Conservation (phyloP, 805 yeast genomes). For the Candida xiaguanensis region DNA sequence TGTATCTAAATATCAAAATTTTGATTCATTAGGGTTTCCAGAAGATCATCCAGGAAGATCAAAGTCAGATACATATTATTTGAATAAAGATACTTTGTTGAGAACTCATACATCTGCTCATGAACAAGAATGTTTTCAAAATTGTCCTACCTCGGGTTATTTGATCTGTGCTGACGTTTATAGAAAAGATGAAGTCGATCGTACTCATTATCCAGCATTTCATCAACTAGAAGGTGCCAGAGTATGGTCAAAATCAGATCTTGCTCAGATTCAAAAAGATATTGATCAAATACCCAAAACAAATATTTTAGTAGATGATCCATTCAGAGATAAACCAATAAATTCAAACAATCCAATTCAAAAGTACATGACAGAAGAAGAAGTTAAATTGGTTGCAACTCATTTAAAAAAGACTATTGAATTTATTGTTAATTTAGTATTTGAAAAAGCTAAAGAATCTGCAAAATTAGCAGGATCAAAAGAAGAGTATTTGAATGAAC, state of each 20-base stretch:
- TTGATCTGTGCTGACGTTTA: constrained; percentile 94
- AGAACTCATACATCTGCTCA: constrained; percentile 98
- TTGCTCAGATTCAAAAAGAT: constrained; percentile 41
- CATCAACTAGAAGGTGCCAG: constrained; percentile 98
- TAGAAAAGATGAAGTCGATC: constrained; percentile 90
- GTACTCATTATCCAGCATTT: constrained; percentile 95
- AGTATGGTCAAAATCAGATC: constrained; percentile 61
- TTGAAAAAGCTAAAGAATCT: constrained; percentile 63
- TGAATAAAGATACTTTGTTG: constrained; percentile 67
- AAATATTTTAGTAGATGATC: constrained; percentile 75
- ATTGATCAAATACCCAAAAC: constrained; percentile 63
- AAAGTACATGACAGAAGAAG: constrained; percentile 62
- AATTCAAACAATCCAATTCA: constrained; percentile 76
- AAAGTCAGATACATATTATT: constrained; percentile 87
- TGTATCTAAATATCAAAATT: constrained; percentile 79
- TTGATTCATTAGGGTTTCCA: constrained; percentile 91
- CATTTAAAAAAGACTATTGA: constrained; percentile 89
- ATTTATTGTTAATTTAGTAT: constrained; percentile 75
- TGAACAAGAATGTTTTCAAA: constrained; percentile 78
- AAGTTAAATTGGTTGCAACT: constrained; percentile 62
- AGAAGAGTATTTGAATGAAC: constrained; percentile 60
- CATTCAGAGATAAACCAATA: constrained; percentile 43
- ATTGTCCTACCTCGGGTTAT: constrained; percentile 73
- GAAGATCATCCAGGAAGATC: constrained; percentile 90
- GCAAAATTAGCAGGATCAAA: constrained; percentile 58